A percentile compares a stretch with the other conserved stretches of the same genome.
phyloP scores from a whole-genome alignment of 2,329 filamentous ascomycete genomes.

The Stemphylium lycopersici region DNA sequence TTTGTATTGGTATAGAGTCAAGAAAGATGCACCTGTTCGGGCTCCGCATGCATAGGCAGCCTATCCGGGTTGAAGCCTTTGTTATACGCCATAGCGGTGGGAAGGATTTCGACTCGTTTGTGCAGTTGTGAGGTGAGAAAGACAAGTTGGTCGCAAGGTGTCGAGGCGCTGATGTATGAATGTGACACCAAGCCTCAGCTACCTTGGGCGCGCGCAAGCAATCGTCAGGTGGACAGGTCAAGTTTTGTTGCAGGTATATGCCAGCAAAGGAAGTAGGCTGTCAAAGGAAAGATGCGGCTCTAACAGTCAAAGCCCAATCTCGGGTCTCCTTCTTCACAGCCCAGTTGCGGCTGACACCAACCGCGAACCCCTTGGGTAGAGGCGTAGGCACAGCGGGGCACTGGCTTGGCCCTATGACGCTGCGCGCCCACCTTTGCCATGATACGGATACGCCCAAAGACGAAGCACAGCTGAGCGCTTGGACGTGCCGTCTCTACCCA shows the following conservation, averaged over 20 bases:
- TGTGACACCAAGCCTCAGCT: conserved; percentile 20
- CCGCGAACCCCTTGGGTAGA: conserved; percentile 7
- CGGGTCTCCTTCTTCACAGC: conserved; percentile 23
- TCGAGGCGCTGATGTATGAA: conserved; percentile 23
- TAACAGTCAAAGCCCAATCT: conserved; percentile 27
- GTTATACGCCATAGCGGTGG: conserved; percentile 83
- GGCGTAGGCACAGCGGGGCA: conserved; percentile 26
- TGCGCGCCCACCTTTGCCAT: conserved; percentile 3
- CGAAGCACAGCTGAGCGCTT: not conserved
- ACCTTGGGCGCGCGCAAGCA: conserved; percentile 8
- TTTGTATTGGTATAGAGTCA: not conserved
- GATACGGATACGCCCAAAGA: conserved; percentile 3
- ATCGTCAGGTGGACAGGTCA: conserved; percentile 10
- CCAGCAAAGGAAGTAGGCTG: conserved; percentile 7
- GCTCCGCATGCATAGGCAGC: conserved; percentile 86
- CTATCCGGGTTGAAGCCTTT: conserved; percentile 91
- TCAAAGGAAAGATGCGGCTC: conserved; percentile 12
- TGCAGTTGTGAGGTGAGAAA: conserved; percentile 4
- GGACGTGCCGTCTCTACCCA: conserved; percentile 5
- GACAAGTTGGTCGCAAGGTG: conserved; percentile 3
- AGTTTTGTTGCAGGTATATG: conserved; percentile 4
- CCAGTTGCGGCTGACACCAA: conserved; percentile 33
- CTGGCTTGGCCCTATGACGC: conserved; percentile 34
- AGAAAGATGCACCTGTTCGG: conserved; percentile 65
- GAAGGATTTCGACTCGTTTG: not conserved